Percentiles rank a stretch among this genome's conserved stretches.
Evolutionary conservation across 352 stramenopile genomes (phyloP).

Genomic region (Pythium rishiriense): DNA sequence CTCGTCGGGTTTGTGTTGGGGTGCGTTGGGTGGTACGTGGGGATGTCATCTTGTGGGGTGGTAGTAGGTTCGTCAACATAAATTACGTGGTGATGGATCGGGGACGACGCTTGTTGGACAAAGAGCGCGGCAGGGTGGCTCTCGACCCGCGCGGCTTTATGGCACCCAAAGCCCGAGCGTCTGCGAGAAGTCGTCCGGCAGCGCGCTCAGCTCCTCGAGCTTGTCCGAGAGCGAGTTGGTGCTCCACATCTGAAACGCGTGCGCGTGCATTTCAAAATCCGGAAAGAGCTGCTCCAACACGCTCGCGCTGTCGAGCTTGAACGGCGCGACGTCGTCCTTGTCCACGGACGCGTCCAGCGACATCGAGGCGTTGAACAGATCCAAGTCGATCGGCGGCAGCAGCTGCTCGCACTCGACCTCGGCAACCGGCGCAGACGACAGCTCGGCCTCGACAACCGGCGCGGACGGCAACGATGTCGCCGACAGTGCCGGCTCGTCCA

Average conservation of each 20-base stretch:
- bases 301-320: slow-evolving; percentile 18
- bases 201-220: slow-evolving; percentile 26
- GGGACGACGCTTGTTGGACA: neutral
- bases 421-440: slow-evolving; percentile 22
- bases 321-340: neutral
- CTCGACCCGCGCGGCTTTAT: slow-evolving; percentile 6
- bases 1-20: slow-evolving; percentile 7
- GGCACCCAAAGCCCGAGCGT: slow-evolving; percentile 23
- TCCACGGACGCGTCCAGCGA: neutral
- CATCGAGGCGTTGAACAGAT: slow-evolving; percentile 16
- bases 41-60: neutral
- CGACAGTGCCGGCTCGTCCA: neutral
- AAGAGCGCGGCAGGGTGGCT: no score
- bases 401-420: slow-evolving; percentile 27
- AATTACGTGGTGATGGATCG: slow-evolving; percentile 10
- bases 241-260: slow-evolving; percentile 27
- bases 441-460: slow-evolving; percentile 8
- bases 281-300: slow-evolving; percentile 21
- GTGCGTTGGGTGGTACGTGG: neutral
- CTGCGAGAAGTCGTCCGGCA: slow-evolving; percentile 29
- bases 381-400: slow-evolving; percentile 14
- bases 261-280: slow-evolving; percentile 26
- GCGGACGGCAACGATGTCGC: neutral
- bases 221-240: slow-evolving; percentile 27
- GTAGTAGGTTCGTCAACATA: neutral